These are phyloP conservation scores for Trichophaea hybrida DNA, from an alignment of 2,329 filamentous ascomycete species.

Conservation along the genomic window DNA sequence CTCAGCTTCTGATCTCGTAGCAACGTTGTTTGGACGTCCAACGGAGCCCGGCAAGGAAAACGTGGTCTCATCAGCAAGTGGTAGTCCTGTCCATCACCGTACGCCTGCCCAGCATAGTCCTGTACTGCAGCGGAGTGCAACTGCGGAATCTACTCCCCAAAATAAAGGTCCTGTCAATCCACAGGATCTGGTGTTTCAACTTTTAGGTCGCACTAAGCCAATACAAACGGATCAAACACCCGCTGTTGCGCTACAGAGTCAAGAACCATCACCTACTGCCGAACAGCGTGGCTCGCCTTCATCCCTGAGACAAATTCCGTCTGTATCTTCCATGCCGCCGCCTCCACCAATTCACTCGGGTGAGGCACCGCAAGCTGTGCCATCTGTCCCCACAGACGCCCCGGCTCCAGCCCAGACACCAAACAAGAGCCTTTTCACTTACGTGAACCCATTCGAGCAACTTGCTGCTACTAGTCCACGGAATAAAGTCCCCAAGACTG, in stretches of 20 bases:
- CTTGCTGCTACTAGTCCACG: slow-evolving; percentile 51
- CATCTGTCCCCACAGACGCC: background rate
- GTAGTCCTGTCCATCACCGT: slow-evolving; percentile 13
- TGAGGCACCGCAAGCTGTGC: background rate
- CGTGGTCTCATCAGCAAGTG: background rate
- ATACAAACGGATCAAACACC: slow-evolving; percentile 24
- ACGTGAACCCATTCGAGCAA: slow-evolving; percentile 59
- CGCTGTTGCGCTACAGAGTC: background rate
- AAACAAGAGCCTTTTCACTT: slow-evolving; percentile 45
- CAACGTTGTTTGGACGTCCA: slow-evolving; percentile 33
- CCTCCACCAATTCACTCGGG: background rate
- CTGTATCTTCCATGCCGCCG: background rate
- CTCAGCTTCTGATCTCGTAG: slow-evolving; percentile 44
- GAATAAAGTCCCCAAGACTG: slow-evolving; percentile 39
- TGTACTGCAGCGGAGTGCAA: background rate
- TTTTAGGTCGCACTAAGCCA: slow-evolving; percentile 59
- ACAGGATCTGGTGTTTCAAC: slow-evolving; percentile 69
- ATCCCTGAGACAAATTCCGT: background rate
- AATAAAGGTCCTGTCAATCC: slow-evolving; percentile 44
- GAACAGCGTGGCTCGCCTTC: background rate
- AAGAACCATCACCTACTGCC: background rate
- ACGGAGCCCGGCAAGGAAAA: slow-evolving; percentile 15
- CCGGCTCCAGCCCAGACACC: slow-evolving; percentile 28
- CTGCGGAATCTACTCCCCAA: slow-evolving; percentile 34
- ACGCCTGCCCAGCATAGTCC: background rate